A percentile compares a stretch with the other conserved stretches of the same genome.
phyloP scores from a whole-genome alignment of 78 protist species.

The slime mould (Dictyostelium discoideum) region DNA sequence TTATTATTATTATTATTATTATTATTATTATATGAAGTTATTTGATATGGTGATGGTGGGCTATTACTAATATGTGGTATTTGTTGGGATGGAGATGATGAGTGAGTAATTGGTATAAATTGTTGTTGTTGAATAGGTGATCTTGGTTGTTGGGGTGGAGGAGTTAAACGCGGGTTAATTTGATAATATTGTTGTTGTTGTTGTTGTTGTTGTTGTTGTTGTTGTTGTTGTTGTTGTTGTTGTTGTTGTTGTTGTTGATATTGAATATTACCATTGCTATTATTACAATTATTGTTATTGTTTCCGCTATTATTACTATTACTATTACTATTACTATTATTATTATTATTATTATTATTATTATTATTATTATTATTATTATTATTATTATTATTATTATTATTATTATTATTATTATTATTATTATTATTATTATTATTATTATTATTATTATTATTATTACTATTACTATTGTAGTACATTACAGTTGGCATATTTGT shows the following conservation, averaged over 20 bases:
- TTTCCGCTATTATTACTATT: no score
- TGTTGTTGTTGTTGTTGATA: no score
- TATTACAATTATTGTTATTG: no score
- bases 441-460: background rate
- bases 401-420: background rate
- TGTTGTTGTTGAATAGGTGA: background rate
- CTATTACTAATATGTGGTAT: background rate
- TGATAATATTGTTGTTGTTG: background rate
- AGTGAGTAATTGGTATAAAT: background rate
- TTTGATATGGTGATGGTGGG: conserved; percentile 9
- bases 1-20: no score
- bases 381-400: background rate
- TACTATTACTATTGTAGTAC: background rate
- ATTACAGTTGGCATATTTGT: background rate
- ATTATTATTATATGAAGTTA: background rate
- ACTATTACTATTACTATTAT: no score
- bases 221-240: no score
- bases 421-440: background rate
- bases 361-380: background rate
- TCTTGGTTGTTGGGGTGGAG: background rate
- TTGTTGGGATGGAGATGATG: background rate
- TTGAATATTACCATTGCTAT: no score
- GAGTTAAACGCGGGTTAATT: background rate
- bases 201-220: no score
- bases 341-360: no score